Base-by-base conservation (phyloP, 495 filamentous ascomycete species). In the Penicillium nucicola region DNA sequence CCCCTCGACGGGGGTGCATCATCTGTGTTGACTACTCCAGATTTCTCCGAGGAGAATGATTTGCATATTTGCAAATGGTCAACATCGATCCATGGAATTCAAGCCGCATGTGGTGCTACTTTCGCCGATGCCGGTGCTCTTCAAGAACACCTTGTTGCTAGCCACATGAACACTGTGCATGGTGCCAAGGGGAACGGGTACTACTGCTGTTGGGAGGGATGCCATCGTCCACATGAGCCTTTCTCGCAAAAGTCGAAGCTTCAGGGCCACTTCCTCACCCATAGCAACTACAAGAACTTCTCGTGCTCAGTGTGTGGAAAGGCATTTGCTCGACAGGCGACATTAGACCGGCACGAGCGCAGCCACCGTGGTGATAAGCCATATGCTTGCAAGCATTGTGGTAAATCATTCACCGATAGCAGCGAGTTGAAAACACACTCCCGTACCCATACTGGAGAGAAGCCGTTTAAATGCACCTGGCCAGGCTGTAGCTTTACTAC, bases 331-430 rank as follows among this genome's bases (percentile, higher is more conserved):
- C 66, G 76, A 17, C 70, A 72, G 48, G 72, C 73, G 10, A 76
- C 74, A 19, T 51, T 79, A 41, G 74, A 75, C 34, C 67, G 75
- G 23, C 76, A 79, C 37, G 72, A 75, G 57, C 75, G 76, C n/a
- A 78, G 73, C n/a, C 76, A 79, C 45, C 76, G 75, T 0, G 72
- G 74, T 15, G 76, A 79, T 50, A 79, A 78, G 52, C 76, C 75
- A 0, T 78, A 72, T 44, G 68, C 57, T 22, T 79, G 76, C 52
- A 58, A 68, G 13, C 52, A 68, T 12, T 79, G 76, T 45, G 69
- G 64, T 2, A 77, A 73, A 47, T 63, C 65, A 13, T 77, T 77
- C 23, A 75, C 75, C 3, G 76, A 77, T 48, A 77, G 75, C 47
- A 77, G 74, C 39, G 71, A 76, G 50, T 61, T 77, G 44, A 77